Conservation (phyloP, 345 rosid species). For the Brassica napus region Da-Ae NC_063434.1:27709501-27710000, state of each 20-base stretch:
- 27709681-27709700: background rate
- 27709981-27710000: background rate
- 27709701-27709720: background rate
- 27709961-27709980: background rate
- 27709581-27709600: background rate
- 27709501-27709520: background rate
- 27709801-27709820: background rate
- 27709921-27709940: background rate
- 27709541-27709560: background rate
- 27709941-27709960: background rate
- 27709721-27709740: background rate
- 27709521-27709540: background rate
- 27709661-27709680: background rate
- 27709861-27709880: background rate
- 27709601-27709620: background rate
- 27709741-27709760: background rate
- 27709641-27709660: background rate
- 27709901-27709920: background rate
- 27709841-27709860: background rate
- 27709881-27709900: background rate
- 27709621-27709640: background rate
- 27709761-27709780: background rate
- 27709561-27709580: background rate
- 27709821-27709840: background rate
- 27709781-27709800: background rate